Conservation (phyloP, 2,329 filamentous ascomycete genomes). For the Byssoonygena ceratinophila region DNA sequence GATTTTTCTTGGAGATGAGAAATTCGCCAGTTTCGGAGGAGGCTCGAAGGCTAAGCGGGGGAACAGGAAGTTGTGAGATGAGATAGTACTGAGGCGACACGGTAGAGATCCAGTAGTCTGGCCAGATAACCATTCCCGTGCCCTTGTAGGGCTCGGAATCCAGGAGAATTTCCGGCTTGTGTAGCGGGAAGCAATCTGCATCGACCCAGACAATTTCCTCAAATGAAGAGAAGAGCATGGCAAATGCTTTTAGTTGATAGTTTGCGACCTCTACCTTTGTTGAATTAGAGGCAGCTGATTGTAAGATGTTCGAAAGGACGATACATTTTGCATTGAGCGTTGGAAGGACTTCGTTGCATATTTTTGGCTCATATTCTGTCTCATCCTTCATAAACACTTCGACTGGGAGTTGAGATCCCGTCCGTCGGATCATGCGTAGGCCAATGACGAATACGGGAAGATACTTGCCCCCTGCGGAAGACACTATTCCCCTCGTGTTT, state of each 20-base stretch:
- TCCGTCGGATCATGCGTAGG: slow-evolving; percentile 27
- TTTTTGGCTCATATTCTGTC: slow-evolving; percentile 22
- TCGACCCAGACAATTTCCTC: slow-evolving; percentile 51
- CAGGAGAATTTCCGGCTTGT: slow-evolving; percentile 40
- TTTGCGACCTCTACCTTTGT: slow-evolving; percentile 30
- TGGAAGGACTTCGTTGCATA: slow-evolving; percentile 26
- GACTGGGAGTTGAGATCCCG: slow-evolving; percentile 28
- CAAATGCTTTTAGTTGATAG: slow-evolving; percentile 48
- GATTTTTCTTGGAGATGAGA: slow-evolving; percentile 36
- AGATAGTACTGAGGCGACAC: slow-evolving; percentile 34
- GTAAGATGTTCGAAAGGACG: slow-evolving; percentile 13
- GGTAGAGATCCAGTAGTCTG: slow-evolving; percentile 42
- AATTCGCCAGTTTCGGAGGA: slow-evolving; percentile 39
- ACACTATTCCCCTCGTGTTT: slow-evolving; percentile 26
- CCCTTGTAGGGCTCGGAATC: slow-evolving; percentile 42
- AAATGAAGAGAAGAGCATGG: slow-evolving; percentile 49
- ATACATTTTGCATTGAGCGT: slow-evolving; percentile 25
- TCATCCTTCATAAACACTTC: slow-evolving; percentile 26
- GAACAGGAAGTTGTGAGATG: slow-evolving; percentile 30
- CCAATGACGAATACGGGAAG: slow-evolving; percentile 25
- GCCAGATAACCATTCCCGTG: slow-evolving; percentile 48
- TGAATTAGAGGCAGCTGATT: slow-evolving; percentile 10
- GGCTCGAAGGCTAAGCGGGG: slow-evolving; percentile 12
- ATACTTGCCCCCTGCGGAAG: slow-evolving; percentile 31
- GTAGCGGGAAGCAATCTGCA: slow-evolving; percentile 46